Base-by-base conservation (phyloP, 805 yeast species). In the Blastobotrys peoriensis region DNA sequence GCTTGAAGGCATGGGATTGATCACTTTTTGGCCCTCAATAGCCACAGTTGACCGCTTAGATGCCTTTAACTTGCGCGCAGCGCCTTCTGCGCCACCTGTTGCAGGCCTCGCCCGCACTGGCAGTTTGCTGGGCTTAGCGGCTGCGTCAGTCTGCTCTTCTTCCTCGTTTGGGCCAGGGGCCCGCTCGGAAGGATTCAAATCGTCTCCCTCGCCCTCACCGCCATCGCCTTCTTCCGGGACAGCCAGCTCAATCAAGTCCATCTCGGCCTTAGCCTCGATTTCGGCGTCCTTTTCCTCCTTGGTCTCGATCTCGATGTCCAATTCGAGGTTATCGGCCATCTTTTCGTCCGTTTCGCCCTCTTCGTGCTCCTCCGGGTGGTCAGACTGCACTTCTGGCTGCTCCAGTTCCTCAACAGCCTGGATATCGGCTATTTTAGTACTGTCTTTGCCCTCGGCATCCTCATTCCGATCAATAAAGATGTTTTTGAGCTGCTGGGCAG, bases 401-500 rank as follows among this genome's bases (percentile, higher is more conserved):
- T 25, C 30, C 8, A 13, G 8, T 8, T 43, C 21, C 43, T 53
- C 16, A 36, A 36, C 2, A 35, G 25, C 13, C 46, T 55, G 13
- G 46, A 44, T n/a, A 40, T 47, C 23, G 48, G 57, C 10, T 50
- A 56, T 36, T 41, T 53, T 44, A 41, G 44, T 54, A 44, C 56
- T 37, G 15, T 52, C 49, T 21, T 57, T 60, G 6, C 51, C 53
- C 23, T 58, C 48, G 15, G 15, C 33, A 4, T 28, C 33, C 3
- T 28, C 13, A 13, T n/a, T n/a, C n/a, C n/a, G n/a, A n/a, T 80
- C 88, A 56, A 76, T 64, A 53, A 91, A 80, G 40, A 89, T 71
- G 52, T 81, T 83, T 48, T 81, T 78, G 56, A 91, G 67, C 59
- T 91, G 98, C 54, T 82, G 81, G 3, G 95, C 84, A 1, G 98